Evolutionary conservation across 2,329 filamentous ascomycete genomes (phyloP).

Genomic region (Cladorrhinum sp.): DNA sequence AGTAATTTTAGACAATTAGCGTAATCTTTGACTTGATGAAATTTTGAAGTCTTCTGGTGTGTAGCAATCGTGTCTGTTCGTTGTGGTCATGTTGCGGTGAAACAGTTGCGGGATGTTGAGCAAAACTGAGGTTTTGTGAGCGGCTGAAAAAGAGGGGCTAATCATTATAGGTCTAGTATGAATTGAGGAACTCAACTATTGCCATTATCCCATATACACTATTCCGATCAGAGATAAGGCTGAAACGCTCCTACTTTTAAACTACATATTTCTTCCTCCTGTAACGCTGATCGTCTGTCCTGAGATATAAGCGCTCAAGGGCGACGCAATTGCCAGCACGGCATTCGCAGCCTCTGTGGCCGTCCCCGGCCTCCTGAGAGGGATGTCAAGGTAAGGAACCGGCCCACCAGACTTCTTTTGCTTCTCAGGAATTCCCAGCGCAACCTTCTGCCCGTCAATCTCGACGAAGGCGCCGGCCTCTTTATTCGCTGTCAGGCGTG

Average conservation of each 20-base stretch:
- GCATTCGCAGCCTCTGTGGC: conserved; percentile 77
- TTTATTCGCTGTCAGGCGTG: conserved; percentile 78
- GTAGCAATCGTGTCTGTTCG: too few species aligned
- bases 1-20: too few species aligned
- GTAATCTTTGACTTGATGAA: too few species aligned
- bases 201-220: too few species aligned
- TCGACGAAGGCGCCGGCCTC: conserved; percentile 78
- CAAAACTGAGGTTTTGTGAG: not conserved
- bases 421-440: conserved; percentile 67
- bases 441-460: conserved; percentile 72
- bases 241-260: too few species aligned
- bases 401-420: conserved; percentile 45
- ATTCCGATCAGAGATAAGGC: too few species aligned
- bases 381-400: conserved; percentile 64
- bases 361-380: conserved; percentile 71
- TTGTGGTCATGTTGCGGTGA: too few species aligned
- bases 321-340: conserved; percentile 75
- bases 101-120: not conserved
- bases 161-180: not conserved
- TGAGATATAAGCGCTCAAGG: conserved; percentile 78
- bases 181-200: not conserved
- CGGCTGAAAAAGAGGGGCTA: not conserved
- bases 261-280: conserved; percentile 64
- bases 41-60: too few species aligned
- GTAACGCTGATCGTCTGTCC: conserved; percentile 87